phyloP scores from a whole-genome alignment of 805 yeast genomes.

The Candida chauliodis region DNA sequence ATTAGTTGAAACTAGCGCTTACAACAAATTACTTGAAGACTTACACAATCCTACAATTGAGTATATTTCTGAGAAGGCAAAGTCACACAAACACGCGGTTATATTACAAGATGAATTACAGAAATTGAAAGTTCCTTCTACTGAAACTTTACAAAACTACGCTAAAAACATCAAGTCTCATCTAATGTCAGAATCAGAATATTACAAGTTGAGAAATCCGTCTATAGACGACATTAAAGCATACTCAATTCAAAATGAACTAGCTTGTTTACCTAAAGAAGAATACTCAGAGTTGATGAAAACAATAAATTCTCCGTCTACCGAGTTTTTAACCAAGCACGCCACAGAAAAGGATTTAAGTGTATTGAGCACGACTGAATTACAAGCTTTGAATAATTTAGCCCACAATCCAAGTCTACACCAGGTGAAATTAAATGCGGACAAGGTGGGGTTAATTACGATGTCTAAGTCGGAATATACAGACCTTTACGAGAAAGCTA shows the following conservation, averaged over 20 bases:
- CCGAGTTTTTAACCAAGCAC: constrained; percentile 13
- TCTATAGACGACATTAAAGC: constrained; percentile 14
- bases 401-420: constrained; percentile 33
- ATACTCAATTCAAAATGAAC: constrained; percentile 9
- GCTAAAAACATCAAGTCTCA: constrained; percentile 10
- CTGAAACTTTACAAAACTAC: constrained; percentile 11
- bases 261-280: constrained; percentile 13
- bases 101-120: constrained; percentile 19
- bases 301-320: constrained; percentile 14
- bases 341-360: constrained; percentile 15
- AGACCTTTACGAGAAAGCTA: constrained; percentile 22
- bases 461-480: constrained; percentile 31
- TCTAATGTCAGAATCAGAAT: constrained; percentile 15
- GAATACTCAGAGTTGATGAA: constrained; percentile 14
- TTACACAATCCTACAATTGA: constrained; percentile 24
- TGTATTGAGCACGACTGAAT: constrained; percentile 14
- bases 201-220: constrained; percentile 17
- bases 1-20: constrained; percentile 8
- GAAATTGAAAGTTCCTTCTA: constrained; percentile 20
- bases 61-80: constrained; percentile 20
- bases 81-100: neutral
- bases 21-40: constrained; percentile 26
- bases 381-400: constrained; percentile 14
- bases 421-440: constrained; percentile 34
- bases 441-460: constrained; percentile 29